Conservation (phyloP, 192 early-diverging fungal genomes). For the Dissophora ornata region DNA sequence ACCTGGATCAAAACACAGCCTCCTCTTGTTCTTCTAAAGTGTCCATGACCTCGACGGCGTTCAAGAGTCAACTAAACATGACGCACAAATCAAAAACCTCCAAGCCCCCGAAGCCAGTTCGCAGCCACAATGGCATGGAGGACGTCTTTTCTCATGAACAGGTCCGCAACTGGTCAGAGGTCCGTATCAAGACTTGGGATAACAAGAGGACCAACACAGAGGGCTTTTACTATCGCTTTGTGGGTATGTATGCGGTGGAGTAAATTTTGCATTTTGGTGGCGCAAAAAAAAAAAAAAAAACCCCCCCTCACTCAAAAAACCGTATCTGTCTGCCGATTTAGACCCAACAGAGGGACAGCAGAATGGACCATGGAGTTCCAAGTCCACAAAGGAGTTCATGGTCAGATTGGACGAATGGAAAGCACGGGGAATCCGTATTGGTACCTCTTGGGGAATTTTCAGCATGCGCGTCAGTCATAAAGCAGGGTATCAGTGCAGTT, state of each 20-base stretch:
- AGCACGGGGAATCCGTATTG: slow-evolving; percentile 55
- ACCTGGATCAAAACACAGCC: background rate
- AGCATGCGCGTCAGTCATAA: slow-evolving; percentile 61
- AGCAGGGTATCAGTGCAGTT: slow-evolving; percentile 71
- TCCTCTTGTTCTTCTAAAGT: background rate
- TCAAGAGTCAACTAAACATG: slow-evolving; percentile 11
- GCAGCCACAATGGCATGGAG: slow-evolving; percentile 50
- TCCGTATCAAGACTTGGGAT: slow-evolving; percentile 66
- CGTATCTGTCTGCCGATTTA: background rate
- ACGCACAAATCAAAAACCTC: slow-evolving; percentile 4
- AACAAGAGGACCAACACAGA: slow-evolving; percentile 57
- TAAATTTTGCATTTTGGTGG: background rate
- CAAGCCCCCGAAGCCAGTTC: slow-evolving; percentile 20
- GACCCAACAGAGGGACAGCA: slow-evolving; percentile 65
- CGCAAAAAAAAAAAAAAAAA: no score
- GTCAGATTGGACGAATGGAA: slow-evolving; percentile 62
- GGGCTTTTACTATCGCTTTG: slow-evolving; percentile 68
- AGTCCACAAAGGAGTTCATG: slow-evolving; percentile 63
- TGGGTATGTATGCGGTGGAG: no score
- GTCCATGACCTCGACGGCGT: background rate
- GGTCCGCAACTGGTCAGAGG: slow-evolving; percentile 58
- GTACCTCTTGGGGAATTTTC: slow-evolving; percentile 69
- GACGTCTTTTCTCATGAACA: slow-evolving; percentile 56
- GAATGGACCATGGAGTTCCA: slow-evolving; percentile 60
- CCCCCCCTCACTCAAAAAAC: no score